These are phyloP conservation scores for Trifolium dubium DNA, from an alignment of 306 rosid species.

Conservation along the genomic window DNA sequence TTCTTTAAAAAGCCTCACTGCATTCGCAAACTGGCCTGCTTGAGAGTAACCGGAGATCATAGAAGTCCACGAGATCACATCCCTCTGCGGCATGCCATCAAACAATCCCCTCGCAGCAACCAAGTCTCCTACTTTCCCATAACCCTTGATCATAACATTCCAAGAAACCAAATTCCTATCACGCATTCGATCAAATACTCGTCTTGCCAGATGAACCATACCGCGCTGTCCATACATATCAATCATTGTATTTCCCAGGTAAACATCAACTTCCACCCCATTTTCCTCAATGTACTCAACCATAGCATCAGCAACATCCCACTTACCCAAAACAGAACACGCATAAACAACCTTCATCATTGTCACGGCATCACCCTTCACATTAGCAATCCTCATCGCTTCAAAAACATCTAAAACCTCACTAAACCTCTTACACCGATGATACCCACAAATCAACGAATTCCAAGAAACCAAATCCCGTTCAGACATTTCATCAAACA, in stretches of 20 bases:
- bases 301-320: slow-evolving; percentile 61
- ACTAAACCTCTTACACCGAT: slow-evolving; percentile 56
- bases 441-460: slow-evolving; percentile 75
- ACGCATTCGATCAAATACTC: slow-evolving; percentile 67
- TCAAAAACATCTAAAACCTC: slow-evolving; percentile 69
- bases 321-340: slow-evolving; percentile 59
- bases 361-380: slow-evolving; percentile 74
- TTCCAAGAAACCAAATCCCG: slow-evolving; percentile 94
- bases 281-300: slow-evolving; percentile 66
- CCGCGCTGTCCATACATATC: slow-evolving; percentile 78
- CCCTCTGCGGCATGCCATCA: slow-evolving; percentile 63
- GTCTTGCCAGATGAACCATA: slow-evolving; percentile 55
- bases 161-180: slow-evolving; percentile 72
- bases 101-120: slow-evolving; percentile 60
- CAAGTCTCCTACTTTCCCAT: slow-evolving; percentile 60
- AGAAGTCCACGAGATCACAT: slow-evolving; percentile 86
- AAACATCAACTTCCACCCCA: slow-evolving; percentile 55
- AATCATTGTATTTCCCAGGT: slow-evolving; percentile 78
- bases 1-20: slow-evolving; percentile 70
- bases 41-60: slow-evolving; percentile 82
- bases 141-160: slow-evolving; percentile 76
- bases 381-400: slow-evolving; percentile 52
- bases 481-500: slow-evolving; percentile 72
- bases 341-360: slow-evolving; percentile 78
- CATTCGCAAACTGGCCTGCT: slow-evolving; percentile 61